These are phyloP conservation scores for Sphaceloma murrayae DNA, from an alignment of 2,329 filamentous ascomycete genomes.

Conservation along the genomic window DNA sequence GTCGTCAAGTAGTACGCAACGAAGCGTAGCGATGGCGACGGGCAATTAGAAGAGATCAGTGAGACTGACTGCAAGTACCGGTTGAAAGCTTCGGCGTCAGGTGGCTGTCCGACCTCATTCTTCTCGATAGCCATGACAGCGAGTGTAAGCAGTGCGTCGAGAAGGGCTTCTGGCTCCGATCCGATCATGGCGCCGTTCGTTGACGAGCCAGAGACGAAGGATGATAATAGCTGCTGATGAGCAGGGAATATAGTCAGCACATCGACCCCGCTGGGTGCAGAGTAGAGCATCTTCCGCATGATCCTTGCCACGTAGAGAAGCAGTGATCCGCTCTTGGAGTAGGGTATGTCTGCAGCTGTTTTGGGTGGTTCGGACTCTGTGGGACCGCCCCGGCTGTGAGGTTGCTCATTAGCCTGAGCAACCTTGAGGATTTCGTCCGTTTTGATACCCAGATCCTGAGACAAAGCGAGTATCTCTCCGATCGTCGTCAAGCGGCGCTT, in stretches of 20 bases:
- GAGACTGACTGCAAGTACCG: constrained; percentile 43
- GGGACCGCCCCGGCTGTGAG: constrained; percentile 12
- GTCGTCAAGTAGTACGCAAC: constrained; percentile 42
- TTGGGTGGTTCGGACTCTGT: constrained; percentile 48
- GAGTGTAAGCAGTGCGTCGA: constrained; percentile 46
- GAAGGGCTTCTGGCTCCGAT: constrained; percentile 41
- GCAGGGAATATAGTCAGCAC: constrained; percentile 45
- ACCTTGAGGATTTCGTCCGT: constrained; percentile 40
- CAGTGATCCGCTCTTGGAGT: constrained; percentile 47
- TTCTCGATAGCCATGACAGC: constrained; percentile 42
- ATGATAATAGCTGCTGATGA: constrained; percentile 41
- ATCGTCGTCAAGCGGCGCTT: constrained; percentile 55
- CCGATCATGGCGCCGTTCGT: constrained; percentile 33
- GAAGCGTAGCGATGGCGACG: constrained; percentile 38
- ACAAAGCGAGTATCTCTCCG: constrained; percentile 62
- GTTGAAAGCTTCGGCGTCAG: constrained; percentile 43
- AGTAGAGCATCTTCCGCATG: constrained; percentile 41
- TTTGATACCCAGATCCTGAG: constrained; percentile 46
- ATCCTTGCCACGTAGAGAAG: constrained; percentile 46
- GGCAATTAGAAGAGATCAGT: constrained; percentile 40
- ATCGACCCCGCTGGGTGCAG: constrained; percentile 24
- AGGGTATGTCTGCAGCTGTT: constrained; percentile 44
- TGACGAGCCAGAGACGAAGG: constrained; percentile 41
- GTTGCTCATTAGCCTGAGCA: constrained; percentile 29
- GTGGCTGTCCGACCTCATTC: constrained; percentile 37